Percentiles rank a stretch among this genome's conserved stretches.
These are phyloP conservation scores for Ophiosphaerella narmari DNA, from an alignment of 2,329 filamentous ascomycete genomes.

Conservation along the genomic window DNA sequence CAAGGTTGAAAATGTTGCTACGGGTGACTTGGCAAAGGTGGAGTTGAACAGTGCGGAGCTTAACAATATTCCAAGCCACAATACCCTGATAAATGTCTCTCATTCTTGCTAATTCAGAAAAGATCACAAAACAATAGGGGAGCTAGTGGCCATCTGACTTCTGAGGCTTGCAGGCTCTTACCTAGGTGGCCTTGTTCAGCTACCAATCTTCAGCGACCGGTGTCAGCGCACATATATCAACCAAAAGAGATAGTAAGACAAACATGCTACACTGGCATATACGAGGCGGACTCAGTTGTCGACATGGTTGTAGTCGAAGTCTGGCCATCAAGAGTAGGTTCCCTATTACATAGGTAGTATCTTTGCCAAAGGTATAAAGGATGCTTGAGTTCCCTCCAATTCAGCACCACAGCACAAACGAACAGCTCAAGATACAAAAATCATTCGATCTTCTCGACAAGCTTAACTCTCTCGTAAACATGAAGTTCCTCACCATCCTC, in stretches of 20 bases:
- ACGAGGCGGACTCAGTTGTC: background rate
- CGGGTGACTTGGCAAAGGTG: too few species aligned
- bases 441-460: background rate
- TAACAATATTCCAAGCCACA: too few species aligned
- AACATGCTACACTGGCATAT: background rate
- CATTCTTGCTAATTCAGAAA: too few species aligned
- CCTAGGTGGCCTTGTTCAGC: background rate
- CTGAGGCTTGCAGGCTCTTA: too few species aligned
- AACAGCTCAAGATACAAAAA: background rate
- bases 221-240: background rate
- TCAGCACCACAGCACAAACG: background rate
- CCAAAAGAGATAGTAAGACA: background rate
- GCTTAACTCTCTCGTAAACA: background rate
- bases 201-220: background rate
- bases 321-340: background rate
- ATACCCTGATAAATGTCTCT: too few species aligned
- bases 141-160: background rate
- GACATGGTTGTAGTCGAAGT: background rate
- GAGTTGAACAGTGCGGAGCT: too few species aligned
- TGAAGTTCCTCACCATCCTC: conserved; percentile 5
- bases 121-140: background rate
- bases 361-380: background rate
- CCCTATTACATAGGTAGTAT: too few species aligned
- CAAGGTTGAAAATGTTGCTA: too few species aligned
- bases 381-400: background rate